A percentile compares a stretch with the other conserved stretches of the same genome.
phyloP scores from a whole-genome alignment of 805 yeast genomes.

The Metschnikowia aberdeeniae region DNA sequence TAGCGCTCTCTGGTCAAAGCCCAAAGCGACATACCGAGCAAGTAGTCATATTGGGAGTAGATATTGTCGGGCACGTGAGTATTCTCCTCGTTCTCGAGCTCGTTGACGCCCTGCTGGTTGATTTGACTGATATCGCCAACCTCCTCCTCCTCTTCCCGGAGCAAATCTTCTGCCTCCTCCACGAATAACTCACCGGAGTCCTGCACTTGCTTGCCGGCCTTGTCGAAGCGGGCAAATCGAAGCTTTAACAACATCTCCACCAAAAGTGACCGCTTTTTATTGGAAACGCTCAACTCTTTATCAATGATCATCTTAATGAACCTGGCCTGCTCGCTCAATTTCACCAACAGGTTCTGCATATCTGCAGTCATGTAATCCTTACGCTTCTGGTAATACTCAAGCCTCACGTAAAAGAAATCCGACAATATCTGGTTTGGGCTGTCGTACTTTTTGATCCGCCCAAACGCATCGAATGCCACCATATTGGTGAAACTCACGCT shows the following conservation, averaged over 20 bases:
- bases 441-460: constrained; percentile 80
- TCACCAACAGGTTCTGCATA: constrained; percentile 70
- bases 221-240: constrained; percentile 75
- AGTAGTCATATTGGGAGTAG: constrained; percentile 73
- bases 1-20: constrained; percentile 88
- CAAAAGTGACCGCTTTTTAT: constrained; percentile 64
- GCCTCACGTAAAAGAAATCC: constrained; percentile 81
- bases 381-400: constrained; percentile 87
- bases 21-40: constrained; percentile 91
- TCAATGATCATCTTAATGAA: constrained; percentile 90
- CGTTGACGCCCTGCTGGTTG: constrained; percentile 22
- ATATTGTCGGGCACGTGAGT: constrained; percentile 50
- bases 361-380: constrained; percentile 73
- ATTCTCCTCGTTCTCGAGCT: constrained; percentile 27
- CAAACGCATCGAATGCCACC: constrained; percentile 93
- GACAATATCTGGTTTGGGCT: constrained; percentile 69
- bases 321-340: constrained; percentile 77
- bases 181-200: constrained; percentile 23
- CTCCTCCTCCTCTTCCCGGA: constrained; percentile 43
- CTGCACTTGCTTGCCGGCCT: constrained; percentile 59
- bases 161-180: constrained; percentile 25
- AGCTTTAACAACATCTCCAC: constrained; percentile 57
- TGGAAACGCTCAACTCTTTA: constrained; percentile 61
- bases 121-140: constrained; percentile 20
- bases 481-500: constrained; percentile 73